Conservation (phyloP, 352 stramenopile genomes). For the Pythium brachiatum region DNA sequence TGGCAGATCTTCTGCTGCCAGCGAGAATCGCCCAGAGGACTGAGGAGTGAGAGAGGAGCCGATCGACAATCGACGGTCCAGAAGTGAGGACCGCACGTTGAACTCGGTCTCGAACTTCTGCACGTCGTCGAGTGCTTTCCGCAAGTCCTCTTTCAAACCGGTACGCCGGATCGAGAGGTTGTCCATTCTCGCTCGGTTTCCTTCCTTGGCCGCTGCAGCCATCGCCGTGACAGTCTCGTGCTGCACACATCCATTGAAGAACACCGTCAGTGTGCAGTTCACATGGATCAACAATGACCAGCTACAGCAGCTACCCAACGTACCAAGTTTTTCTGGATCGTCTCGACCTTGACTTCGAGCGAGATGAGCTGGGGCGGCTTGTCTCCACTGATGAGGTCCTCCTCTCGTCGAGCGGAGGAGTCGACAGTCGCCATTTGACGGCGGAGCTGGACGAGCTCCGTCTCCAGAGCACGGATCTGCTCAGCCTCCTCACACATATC, state of each 20-base stretch:
- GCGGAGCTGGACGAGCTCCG: constrained; percentile 64
- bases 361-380: constrained; percentile 77
- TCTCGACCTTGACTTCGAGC: constrained; percentile 69
- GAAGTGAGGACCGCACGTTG: constrained; percentile 36
- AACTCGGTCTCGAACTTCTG: constrained; percentile 65
- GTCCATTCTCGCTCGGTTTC: constrained; percentile 55
- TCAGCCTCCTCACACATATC: constrained; percentile 64
- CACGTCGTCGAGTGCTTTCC: constrained; percentile 67
- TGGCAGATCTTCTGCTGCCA: neutral
- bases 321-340: constrained; percentile 67
- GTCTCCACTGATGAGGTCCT: constrained; percentile 78
- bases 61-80: constrained; percentile 23
- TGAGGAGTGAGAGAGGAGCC: constrained; percentile 13
- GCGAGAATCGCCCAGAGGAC: constrained; percentile 11
- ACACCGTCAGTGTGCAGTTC: neutral
- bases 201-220: constrained; percentile 45
- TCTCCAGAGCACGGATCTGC: constrained; percentile 47
- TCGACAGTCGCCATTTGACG: constrained; percentile 64
- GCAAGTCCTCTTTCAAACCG: constrained; percentile 66
- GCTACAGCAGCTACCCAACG: constrained; percentile 1
- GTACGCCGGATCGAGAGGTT: constrained; percentile 64
- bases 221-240: constrained; percentile 63
- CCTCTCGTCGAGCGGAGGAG: constrained; percentile 62
- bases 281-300: neutral
- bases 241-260: constrained; percentile 15